Conservation (phyloP, 2,329 filamentous ascomycete species). For the Monosporascus cannonballus region DNA sequence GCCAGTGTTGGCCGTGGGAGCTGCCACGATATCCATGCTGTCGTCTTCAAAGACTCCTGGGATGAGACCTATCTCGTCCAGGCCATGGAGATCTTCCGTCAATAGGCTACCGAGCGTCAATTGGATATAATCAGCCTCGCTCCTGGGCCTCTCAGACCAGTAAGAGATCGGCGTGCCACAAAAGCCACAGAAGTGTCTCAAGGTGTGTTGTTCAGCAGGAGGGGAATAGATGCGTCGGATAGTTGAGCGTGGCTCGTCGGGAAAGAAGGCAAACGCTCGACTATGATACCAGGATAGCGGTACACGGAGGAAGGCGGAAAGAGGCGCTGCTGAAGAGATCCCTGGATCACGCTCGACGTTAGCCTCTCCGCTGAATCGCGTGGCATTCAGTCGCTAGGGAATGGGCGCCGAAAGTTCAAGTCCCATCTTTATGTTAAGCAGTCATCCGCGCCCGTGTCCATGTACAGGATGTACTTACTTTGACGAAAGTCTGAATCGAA, state of each 20-base stretch:
- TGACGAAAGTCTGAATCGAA: slow-evolving; percentile 67
- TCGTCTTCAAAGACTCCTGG: slow-evolving; percentile 36
- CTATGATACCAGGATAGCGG: slow-evolving; percentile 77
- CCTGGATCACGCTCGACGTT: slow-evolving; percentile 31
- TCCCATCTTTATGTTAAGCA: neutral
- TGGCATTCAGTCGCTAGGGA: neutral
- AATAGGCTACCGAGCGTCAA: slow-evolving; percentile 74
- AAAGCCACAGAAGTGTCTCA: slow-evolving; percentile 83
- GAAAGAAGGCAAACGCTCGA: slow-evolving; percentile 66
- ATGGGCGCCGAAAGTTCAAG: neutral
- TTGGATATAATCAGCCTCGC: slow-evolving; percentile 72
- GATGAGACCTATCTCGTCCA: slow-evolving; percentile 72
- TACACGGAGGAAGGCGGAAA: slow-evolving; percentile 77
- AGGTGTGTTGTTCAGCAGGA: slow-evolving; percentile 48
- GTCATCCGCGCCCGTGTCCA: neutral
- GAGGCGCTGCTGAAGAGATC: slow-evolving; percentile 62
- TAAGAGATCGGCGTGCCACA: slow-evolving; percentile 81
- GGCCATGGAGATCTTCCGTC: slow-evolving; percentile 61
- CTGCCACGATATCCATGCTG: slow-evolving; percentile 18
- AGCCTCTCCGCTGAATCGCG: slow-evolving; percentile 4
- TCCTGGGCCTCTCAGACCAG: slow-evolving; percentile 69
- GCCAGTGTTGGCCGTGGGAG: slow-evolving; percentile 24
- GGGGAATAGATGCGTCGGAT: slow-evolving; percentile 65
- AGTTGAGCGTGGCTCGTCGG: slow-evolving; percentile 64
- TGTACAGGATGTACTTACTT: slow-evolving; percentile 50